Base-by-base conservation (phyloP, 495 filamentous ascomycete genomes). In the Neurospora sp. region DNA sequence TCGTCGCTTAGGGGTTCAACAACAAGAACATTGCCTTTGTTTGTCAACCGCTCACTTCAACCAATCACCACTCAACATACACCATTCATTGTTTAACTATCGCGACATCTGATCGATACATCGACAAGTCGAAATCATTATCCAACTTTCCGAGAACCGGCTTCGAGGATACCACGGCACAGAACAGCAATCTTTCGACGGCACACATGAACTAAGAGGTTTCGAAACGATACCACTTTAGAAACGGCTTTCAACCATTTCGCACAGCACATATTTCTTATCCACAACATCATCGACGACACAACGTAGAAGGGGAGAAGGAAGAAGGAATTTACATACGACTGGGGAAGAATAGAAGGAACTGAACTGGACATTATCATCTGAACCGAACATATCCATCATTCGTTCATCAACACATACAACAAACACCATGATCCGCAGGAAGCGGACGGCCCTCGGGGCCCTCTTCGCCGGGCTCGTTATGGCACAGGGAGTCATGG, bases 401-500 rank as follows among this genome's bases (percentile, higher is more conserved):
- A 35, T 62, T 35, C 14, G 8, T 62, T 62, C 35, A 70, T 20
- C 69, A 70, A 70, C 69, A 70, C 54, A 66, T 27, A 31, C 54
- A 62, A 35, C 54, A 35, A 66, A 35, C 54, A 35, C 54, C 27
- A 66, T 66, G 54, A 66, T 66, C 27, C 54, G 54, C 27, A 66
- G 54, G 54, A 66, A 66, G 54, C 54, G 54, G 54, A 18, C 54
- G 12, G 54, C 54, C 54, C 74, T 81, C 69, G 77, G 76, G 72
- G 82, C 81, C n/a, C 74, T 81, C 72, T 75, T 81, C 77, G 83
- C 79, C 39, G 82, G 77, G 71, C 75, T 77, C 72, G 76, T 78
- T 44, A 73, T 82, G 72, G 80, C 77, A 41, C 79, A 78, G 66
- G 80, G 83, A 9, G 84, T 82, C n/a, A 42, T 85, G 38, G 92